Percentiles rank a stretch among this genome's conserved stretches.
Conservation (phyloP, 441 rosid genomes). For the Omphalea diandra region DNA sequence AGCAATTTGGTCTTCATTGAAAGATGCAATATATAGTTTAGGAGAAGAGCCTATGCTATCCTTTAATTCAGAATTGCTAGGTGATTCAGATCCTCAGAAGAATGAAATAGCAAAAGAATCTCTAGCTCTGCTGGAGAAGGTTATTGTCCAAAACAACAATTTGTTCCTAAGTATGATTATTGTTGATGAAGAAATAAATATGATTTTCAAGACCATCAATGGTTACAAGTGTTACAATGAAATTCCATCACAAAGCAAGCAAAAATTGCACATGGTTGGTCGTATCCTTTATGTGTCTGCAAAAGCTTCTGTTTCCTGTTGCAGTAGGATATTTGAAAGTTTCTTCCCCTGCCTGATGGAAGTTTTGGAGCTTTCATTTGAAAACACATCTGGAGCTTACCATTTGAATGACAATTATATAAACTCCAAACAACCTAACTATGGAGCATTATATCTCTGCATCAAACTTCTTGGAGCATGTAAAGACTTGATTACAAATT, state of each 20-base stretch:
- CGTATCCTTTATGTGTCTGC: constrained; percentile 63
- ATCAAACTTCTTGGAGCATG: constrained; percentile 69
- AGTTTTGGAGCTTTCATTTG: constrained; percentile 45
- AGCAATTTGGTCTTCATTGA: constrained; percentile 68
- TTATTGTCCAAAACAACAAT: constrained; percentile 51
- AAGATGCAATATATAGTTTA: constrained; percentile 57
- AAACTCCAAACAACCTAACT: constrained; percentile 38
- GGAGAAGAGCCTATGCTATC: constrained; percentile 35
- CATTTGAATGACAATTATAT: constrained; percentile 27
- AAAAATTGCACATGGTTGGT: constrained; percentile 57
- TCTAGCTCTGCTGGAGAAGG: constrained; percentile 50
- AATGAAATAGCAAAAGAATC: constrained; percentile 64
- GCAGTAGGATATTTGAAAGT: constrained; percentile 55
- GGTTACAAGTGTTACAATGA: constrained; percentile 42
- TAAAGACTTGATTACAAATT: constrained; percentile 48
- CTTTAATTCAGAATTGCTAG: constrained; percentile 45
- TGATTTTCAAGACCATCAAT: constrained; percentile 47
- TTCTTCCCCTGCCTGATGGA: constrained; percentile 60
- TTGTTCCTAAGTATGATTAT: constrained; percentile 50
- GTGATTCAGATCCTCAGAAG: constrained; percentile 37
- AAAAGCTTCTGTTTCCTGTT: constrained; percentile 56
- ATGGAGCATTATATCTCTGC: constrained; percentile 71
- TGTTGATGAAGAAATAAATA: constrained; percentile 57
- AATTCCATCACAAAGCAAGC: constrained; percentile 54
- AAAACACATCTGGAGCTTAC: constrained; percentile 32